Evolutionary conservation across 106 monocot genomes (phyloP).

Genomic region (Dioscorea alata): DNA sequence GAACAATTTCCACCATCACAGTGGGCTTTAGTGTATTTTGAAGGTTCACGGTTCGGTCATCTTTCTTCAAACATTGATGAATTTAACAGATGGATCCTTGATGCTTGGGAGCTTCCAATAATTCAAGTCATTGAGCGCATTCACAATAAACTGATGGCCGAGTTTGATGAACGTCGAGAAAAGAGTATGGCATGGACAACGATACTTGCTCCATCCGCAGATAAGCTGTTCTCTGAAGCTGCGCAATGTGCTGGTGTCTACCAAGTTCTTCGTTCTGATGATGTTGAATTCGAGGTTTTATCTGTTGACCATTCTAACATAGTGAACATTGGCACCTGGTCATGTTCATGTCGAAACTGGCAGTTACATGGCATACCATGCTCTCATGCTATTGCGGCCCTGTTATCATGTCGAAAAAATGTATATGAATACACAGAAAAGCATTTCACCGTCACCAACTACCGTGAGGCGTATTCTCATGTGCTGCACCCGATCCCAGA

Average conservation of each 20-base stretch:
- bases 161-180: constrained; percentile 36
- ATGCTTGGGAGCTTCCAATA: constrained; percentile 52
- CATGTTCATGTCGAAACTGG: constrained; percentile 67
- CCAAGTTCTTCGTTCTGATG: constrained; percentile 60
- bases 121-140: constrained; percentile 57
- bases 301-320: constrained; percentile 42
- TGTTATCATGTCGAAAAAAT: constrained; percentile 44
- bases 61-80: constrained; percentile 49
- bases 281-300: constrained; percentile 60
- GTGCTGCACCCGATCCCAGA: constrained; percentile 33
- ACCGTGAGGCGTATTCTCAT: constrained; percentile 35
- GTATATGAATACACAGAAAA: constrained; percentile 43
- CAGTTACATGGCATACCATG: constrained; percentile 62
- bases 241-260: constrained; percentile 20
- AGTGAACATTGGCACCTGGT: constrained; percentile 49
- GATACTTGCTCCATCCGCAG: constrained; percentile 42
- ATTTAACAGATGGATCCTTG: constrained; percentile 55
- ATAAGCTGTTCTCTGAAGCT: constrained; percentile 33
- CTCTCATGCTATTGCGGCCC: constrained; percentile 53
- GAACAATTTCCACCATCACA: constrained; percentile 29
- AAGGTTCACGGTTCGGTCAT: constrained; percentile 53
- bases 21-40: constrained; percentile 48
- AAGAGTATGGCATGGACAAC: constrained; percentile 29
- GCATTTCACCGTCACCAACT: constrained; percentile 35
- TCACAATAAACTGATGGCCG: constrained; percentile 27